A percentile compares a stretch with the other conserved stretches of the same genome.
phyloP scores from a whole-genome alignment of 2,329 filamentous ascomycete species.

The Aspergillus pseudoviridinutans region DNA sequence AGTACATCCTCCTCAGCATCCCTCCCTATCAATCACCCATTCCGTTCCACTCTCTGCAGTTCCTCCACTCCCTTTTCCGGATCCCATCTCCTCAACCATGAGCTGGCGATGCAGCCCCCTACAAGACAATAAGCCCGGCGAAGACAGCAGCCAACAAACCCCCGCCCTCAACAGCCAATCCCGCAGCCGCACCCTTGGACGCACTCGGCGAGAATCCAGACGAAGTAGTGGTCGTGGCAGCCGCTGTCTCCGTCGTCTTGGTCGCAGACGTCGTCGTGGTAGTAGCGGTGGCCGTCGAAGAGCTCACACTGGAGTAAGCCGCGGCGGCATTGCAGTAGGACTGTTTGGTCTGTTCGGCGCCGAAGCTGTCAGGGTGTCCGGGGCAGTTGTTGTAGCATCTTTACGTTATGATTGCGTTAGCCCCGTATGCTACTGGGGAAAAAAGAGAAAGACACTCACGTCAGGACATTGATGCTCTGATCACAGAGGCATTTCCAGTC shows the following conservation, averaged over 20 bases:
- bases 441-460: slow-evolving; percentile 27
- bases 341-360: slow-evolving; percentile 28
- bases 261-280: neutral
- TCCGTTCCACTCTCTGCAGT: neutral
- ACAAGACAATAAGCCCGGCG: neutral
- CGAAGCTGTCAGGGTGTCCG: slow-evolving; percentile 36
- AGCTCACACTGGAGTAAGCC: slow-evolving; percentile 25
- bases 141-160: neutral
- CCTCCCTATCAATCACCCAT: neutral
- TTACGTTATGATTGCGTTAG: neutral
- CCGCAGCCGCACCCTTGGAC: slow-evolving; percentile 15
- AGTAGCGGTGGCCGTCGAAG: slow-evolving; percentile 6
- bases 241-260: slow-evolving; percentile 1
- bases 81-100: neutral
- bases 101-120: neutral
- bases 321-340: slow-evolving; percentile 43
- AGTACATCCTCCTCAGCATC: neutral
- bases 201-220: neutral
- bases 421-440: neutral
- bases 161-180: neutral
- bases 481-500: slow-evolving; percentile 58
- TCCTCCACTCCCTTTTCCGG: neutral
- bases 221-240: slow-evolving; percentile 11
- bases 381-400: slow-evolving; percentile 65
- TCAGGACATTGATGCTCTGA: slow-evolving; percentile 51